Evolutionary conservation across 305 asterid species (phyloP), one percentile per base, ranked within the genome.

Genomic region (Fraxinus velutina): DNA sequence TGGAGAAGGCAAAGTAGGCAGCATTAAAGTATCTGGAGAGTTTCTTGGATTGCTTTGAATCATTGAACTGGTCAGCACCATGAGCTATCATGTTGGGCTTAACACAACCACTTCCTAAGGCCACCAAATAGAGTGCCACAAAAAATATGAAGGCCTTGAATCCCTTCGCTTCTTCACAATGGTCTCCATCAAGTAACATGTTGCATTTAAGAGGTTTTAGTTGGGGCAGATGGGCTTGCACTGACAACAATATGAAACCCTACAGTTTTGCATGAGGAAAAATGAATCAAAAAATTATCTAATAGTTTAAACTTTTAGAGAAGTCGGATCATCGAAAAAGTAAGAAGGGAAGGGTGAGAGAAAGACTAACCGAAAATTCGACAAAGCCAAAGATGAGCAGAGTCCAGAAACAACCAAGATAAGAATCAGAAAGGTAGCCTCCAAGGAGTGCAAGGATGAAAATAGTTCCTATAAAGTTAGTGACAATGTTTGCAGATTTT

Each of bases 71-170:
- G 79, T 95, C 97, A 8, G 94, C 98, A 8, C 99, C 99, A 71
- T 94, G 98, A 10, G 98, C 94, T 60, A 95, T 91, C 98, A 95
- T 95, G 72, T 95, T 95, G 4, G 99, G 99, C 78, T 95, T 95
- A 29, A 92, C 97, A 84, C 99, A 95, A 0, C 98, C 99, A 84
- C 99, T 95, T 79, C 99, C 99, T 60, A 95, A 62, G 21, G 99
- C 99, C 82, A 94, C 98, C 90, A 94, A 81, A 77, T 95, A 95
- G 0, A 95, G 92, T 10, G 99, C 98, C 84, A 90, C 81, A 78
- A 91, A 94, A 12, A 95, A 95, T 78, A 94, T 89, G 0, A 92
- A 75, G 30, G 96, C 90, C 76, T 91, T 84, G 32, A 92, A 80
- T 3, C 99, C 98, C 36, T 83, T 85, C 36, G 98, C 99, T 79